phyloP scores from a whole-genome alignment of 495 filamentous ascomycete genomes.

The Hamigera avellanea region DNA sequence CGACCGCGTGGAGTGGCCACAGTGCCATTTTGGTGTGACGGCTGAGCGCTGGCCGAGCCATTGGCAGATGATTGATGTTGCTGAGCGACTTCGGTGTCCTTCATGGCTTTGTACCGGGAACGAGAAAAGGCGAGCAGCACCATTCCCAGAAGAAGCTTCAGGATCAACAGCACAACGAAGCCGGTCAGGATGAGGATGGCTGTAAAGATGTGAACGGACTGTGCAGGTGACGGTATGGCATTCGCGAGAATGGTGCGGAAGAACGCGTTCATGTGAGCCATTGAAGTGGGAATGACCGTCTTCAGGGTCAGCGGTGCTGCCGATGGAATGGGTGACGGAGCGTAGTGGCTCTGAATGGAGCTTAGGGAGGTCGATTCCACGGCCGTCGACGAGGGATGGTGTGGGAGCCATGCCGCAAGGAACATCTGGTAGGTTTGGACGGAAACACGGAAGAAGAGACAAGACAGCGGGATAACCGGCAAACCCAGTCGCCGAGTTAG shows the following conservation, averaged over 20 bases:
- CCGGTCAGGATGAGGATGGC: slow-evolving; percentile 66
- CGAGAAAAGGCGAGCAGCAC: slow-evolving; percentile 61
- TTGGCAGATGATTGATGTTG: background rate
- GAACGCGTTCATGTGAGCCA: slow-evolving; percentile 22
- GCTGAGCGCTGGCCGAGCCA: background rate
- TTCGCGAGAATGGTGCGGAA: slow-evolving; percentile 31
- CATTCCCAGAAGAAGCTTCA: slow-evolving; percentile 82
- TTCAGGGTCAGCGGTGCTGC: slow-evolving; percentile 24
- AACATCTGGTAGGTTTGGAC: slow-evolving; percentile 99
- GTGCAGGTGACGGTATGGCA: slow-evolving; percentile 32
- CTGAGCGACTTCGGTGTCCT: slow-evolving; percentile 50
- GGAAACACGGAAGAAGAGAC: slow-evolving; percentile 88
- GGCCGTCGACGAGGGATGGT: slow-evolving; percentile 59
- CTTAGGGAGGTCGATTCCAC: slow-evolving; percentile 52
- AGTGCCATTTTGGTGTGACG: background rate
- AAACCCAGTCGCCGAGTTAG: slow-evolving; percentile 83
- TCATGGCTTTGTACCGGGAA: slow-evolving; percentile 70
- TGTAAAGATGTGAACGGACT: slow-evolving; percentile 41
- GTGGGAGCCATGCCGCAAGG: slow-evolving; percentile 69
- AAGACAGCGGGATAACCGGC: slow-evolving; percentile 83
- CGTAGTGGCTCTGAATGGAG: slow-evolving; percentile 44
- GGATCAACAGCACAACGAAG: slow-evolving; percentile 63
- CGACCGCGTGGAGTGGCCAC: slow-evolving; percentile 10
- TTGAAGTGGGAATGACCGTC: slow-evolving; percentile 23
- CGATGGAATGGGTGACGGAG: slow-evolving; percentile 17